Evolutionary conservation across 495 filamentous ascomycete genomes (phyloP).

Genomic region (Penicillium pancosmium): DNA sequence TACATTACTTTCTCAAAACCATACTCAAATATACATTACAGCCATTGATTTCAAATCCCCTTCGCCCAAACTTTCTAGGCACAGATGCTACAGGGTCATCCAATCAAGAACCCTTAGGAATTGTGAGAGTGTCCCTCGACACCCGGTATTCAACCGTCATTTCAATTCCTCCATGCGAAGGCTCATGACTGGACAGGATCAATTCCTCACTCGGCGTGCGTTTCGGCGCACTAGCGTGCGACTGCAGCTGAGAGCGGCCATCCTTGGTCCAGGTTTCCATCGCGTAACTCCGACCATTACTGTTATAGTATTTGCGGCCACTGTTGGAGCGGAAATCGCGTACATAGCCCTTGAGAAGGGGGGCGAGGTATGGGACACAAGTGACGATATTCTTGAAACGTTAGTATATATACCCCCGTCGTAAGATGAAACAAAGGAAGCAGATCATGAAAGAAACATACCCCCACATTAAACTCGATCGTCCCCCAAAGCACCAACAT

Average conservation of each 20-base stretch:
- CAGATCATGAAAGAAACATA: conserved; percentile 21
- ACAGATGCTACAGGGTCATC: too few species aligned
- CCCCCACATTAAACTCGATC: conserved; percentile 61
- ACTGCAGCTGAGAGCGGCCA: conserved; percentile 30
- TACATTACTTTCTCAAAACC: background rate
- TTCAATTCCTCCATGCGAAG: conserved; percentile 38
- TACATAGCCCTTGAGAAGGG: conserved; percentile 41
- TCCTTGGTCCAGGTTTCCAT: conserved; percentile 40
- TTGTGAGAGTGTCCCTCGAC: conserved; percentile 29
- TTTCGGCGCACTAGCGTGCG: conserved; percentile 30
- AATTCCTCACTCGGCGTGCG: conserved; percentile 48
- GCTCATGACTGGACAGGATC: conserved; percentile 37
- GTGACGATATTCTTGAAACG: conserved; percentile 48
- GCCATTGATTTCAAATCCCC: background rate
- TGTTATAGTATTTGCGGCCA: conserved; percentile 28
- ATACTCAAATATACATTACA: background rate
- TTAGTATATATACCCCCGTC: background rate
- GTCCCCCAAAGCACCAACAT: conserved; percentile 61
- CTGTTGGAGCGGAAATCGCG: conserved; percentile 35
- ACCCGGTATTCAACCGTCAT: conserved; percentile 52
- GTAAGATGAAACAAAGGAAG: background rate
- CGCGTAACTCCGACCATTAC: conserved; percentile 27
- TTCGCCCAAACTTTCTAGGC: too few species aligned
- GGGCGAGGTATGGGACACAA: conserved; percentile 49
- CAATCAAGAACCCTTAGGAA: background rate